Evolutionary conservation across 2,329 filamentous ascomycete genomes (phyloP).

Genomic region (Hypoxylon sp.): DNA sequence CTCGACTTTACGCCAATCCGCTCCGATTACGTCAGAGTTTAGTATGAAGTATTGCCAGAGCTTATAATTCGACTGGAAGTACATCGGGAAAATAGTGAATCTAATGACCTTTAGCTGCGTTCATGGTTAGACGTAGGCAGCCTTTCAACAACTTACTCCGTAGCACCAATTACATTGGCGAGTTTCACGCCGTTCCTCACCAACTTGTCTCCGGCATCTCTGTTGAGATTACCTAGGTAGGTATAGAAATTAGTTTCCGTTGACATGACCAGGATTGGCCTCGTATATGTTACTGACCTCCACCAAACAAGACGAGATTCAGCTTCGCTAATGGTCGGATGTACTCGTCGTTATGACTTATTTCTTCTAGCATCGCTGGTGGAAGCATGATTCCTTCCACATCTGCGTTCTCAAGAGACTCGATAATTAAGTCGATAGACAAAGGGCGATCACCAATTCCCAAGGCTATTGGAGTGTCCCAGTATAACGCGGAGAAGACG

Average conservation of each 20-base stretch:
- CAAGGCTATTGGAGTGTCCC: constrained; percentile 42
- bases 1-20: constrained; percentile 57
- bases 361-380: constrained; percentile 59
- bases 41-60: constrained; percentile 63
- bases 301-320: constrained; percentile 56
- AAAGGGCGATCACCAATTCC: constrained; percentile 47
- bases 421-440: constrained; percentile 42
- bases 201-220: constrained; percentile 58
- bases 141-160: constrained; percentile 56
- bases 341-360: constrained; percentile 56
- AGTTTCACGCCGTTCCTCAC: constrained; percentile 56
- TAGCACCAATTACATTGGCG: constrained; percentile 59
- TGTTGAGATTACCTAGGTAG: constrained; percentile 56
- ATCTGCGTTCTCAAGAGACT: constrained; percentile 44
- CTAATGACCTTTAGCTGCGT: constrained; percentile 48
- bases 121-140: background rate
- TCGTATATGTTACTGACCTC: constrained; percentile 52
- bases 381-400: constrained; percentile 46
- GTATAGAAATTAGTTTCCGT: background rate
- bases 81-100: constrained; percentile 55
- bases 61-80: constrained; percentile 53
- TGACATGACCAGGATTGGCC: background rate
- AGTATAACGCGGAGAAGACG: constrained; percentile 40
- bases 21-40: constrained; percentile 59
- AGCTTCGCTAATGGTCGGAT: constrained; percentile 55